Conservation (phyloP, 805 yeast species). For the Scheffersomyces amazonensis region DNA sequence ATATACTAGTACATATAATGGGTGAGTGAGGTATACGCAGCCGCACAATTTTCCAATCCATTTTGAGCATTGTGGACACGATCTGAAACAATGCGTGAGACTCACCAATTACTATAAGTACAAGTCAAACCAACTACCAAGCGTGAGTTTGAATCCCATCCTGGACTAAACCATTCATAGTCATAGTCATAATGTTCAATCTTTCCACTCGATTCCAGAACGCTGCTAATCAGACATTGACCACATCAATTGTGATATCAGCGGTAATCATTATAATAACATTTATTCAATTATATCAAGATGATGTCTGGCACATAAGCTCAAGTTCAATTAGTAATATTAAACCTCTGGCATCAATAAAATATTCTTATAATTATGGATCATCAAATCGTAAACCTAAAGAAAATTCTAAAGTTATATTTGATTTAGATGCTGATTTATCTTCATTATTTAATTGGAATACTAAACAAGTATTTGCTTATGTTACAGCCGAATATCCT, state of each 20-base stretch:
- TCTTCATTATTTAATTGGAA: constrained; percentile 90
- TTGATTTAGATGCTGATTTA: constrained; percentile 74
- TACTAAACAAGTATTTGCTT: constrained; percentile 93
- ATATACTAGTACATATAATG: too few species aligned
- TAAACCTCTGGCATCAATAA: constrained; percentile 39
- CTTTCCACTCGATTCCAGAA: constrained; percentile 37
- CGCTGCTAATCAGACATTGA: constrained; percentile 51
- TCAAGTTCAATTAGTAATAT: constrained; percentile 35
- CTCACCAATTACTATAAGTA: too few species aligned
- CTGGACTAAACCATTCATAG: too few species aligned
- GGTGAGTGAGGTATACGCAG: too few species aligned
- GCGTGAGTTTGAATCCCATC: too few species aligned
- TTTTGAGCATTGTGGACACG: not conserved
- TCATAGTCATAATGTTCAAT: constrained; percentile 28
- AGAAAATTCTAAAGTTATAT: constrained; percentile 69
- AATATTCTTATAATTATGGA: constrained; percentile 64
- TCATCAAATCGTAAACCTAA: constrained; percentile 63
- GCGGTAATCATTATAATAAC: constrained; percentile 48
- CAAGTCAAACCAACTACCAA: too few species aligned
- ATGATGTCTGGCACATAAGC: constrained; percentile 43
- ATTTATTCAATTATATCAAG: constrained; percentile 43
- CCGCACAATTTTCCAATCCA: too few species aligned
- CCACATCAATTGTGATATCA: constrained; percentile 41
- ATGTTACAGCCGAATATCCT: constrained; percentile 80
- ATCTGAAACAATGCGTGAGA: too few species aligned